Conservation (phyloP, 306 rosid species). For the Hippophae tibetana region DNA sequence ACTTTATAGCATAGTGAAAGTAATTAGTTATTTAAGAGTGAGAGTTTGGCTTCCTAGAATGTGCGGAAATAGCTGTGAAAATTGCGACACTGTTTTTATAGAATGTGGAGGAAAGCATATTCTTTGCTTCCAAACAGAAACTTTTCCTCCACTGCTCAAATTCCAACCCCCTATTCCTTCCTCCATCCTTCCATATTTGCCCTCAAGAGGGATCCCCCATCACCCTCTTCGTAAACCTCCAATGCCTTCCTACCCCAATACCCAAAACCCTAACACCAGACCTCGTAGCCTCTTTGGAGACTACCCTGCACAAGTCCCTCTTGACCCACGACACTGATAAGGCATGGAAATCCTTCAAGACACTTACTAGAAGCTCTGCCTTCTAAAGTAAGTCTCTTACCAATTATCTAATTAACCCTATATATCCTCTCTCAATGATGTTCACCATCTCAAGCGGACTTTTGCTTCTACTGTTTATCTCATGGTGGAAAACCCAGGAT, state of each 20-base stretch:
- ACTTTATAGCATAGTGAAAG: constrained; percentile 11
- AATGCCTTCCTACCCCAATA: constrained; percentile 26
- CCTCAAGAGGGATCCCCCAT: constrained; percentile 33
- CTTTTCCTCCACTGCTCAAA: constrained; percentile 43
- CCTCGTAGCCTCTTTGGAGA: constrained; percentile 34
- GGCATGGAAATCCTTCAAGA: constrained; percentile 85
- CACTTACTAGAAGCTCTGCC: constrained; percentile 46
- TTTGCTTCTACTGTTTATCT: constrained; percentile 58
- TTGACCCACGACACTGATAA: constrained; percentile 47
- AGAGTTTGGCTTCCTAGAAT: constrained; percentile 28
- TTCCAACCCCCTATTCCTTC: constrained; percentile 68
- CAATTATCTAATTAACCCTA: constrained; percentile 50
- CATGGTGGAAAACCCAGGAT: constrained; percentile 46
- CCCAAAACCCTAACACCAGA: constrained; percentile 34
- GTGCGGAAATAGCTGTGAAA: constrained; percentile 20
- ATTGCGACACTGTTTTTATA: neutral
- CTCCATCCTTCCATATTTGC: constrained; percentile 80
- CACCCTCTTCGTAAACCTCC: constrained; percentile 15
- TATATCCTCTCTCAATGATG: constrained; percentile 54
- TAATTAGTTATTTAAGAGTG: constrained; percentile 62
- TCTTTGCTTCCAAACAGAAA: constrained; percentile 25
- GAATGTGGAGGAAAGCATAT: constrained; percentile 21
- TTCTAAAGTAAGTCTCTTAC: constrained; percentile 75
- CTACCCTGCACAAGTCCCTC: constrained; percentile 60
- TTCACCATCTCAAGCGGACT: constrained; percentile 70